Base-by-base conservation (phyloP, 495 filamentous ascomycete species). In the Bacidia rubella region DNA sequence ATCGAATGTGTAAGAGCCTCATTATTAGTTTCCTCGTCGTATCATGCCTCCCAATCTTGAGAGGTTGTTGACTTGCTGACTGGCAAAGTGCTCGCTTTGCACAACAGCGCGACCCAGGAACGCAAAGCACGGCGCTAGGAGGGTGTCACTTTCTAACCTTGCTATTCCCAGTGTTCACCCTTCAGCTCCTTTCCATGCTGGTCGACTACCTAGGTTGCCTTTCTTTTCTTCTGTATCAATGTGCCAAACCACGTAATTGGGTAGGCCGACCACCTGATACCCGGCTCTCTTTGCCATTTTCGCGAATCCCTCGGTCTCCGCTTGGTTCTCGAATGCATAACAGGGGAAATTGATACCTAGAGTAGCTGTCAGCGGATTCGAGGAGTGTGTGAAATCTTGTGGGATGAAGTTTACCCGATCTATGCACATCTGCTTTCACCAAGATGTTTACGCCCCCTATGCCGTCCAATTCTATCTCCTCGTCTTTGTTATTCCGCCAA, bases 181-280 rank as follows among this genome's bases (percentile, higher is more conserved):
- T 22, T 42, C 22, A 42, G 49, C 42, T 15, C 24, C 21, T 52
- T 29, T 49, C 46, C 41, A 58, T 24, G 60, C 57, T 45, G 56
- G 53, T 40, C 60, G 54, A 24, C 47, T 59, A 48, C 70, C 76
- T 51, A 67, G 24, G 45, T 98, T 96, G 2, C 90, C 92, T 11
- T 81, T 78, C 74, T 96, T 96, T 74, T 97, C 92, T 40, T 94
- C 80, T n/a, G 92, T 98, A 65, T 98, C 92, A 58, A 96, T 87
- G 66, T 98, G 92, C 92, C 92, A 98, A 44, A 98, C 89, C 43
- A 98, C 80, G 65, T 98, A 98, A 68, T 98, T 98, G 52, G 92
- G 93, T 48, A 98, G 74, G 29, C 92, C 92, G 53, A 83, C 74
- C 32, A 98, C 92, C 62, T 87, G 74, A 68, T 96, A 97, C 41